phyloP scores from a whole-genome alignment of 1,139 yeast genomes.

The Zygoascus sp. region DNA sequence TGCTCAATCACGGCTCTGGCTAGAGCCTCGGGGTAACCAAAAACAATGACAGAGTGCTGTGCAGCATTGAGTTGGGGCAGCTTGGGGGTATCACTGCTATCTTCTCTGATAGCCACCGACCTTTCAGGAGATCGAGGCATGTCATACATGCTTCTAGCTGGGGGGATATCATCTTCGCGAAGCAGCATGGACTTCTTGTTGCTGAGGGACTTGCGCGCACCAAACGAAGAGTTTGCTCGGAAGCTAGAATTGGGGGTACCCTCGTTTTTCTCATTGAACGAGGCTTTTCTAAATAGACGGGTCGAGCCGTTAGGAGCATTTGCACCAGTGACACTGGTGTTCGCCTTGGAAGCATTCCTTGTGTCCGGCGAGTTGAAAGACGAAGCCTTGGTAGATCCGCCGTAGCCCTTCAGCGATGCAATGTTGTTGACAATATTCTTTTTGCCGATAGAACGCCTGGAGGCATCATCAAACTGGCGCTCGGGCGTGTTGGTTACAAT shows the following conservation, averaged over 20 bases:
- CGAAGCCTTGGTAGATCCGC: slow-evolving; percentile 6
- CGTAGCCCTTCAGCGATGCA: slow-evolving; percentile 6
- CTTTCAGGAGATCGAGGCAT: slow-evolving; percentile 10
- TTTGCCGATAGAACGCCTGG: slow-evolving; percentile 2
- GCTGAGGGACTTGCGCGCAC: slow-evolving; percentile 8
- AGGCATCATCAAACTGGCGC: slow-evolving; percentile 4
- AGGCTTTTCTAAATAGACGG: slow-evolving; percentile 1
- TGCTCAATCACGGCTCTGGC: slow-evolving; percentile 65
- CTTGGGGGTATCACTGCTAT: background rate
- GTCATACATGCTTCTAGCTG: slow-evolving; percentile 34
- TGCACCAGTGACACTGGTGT: background rate
- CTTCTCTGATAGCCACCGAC: background rate
- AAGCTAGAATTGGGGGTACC: slow-evolving; percentile 5
- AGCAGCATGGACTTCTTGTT: slow-evolving; percentile 1
- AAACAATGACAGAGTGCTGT: slow-evolving; percentile 57
- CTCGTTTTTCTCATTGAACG: background rate
- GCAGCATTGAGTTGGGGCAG: slow-evolving; percentile 1
- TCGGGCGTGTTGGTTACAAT: slow-evolving; percentile 10
- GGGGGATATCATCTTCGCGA: slow-evolving; percentile 31
- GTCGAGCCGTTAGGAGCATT: background rate
- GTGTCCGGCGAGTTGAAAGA: slow-evolving; percentile 2
- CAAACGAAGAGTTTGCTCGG: slow-evolving; percentile 8
- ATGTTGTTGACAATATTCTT: slow-evolving; percentile 6
- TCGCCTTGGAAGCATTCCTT: background rate
- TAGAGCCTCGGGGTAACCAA: slow-evolving; percentile 80